Conservation (phyloP, 306 rosid species). For the Rubus parviflorus region DNA sequence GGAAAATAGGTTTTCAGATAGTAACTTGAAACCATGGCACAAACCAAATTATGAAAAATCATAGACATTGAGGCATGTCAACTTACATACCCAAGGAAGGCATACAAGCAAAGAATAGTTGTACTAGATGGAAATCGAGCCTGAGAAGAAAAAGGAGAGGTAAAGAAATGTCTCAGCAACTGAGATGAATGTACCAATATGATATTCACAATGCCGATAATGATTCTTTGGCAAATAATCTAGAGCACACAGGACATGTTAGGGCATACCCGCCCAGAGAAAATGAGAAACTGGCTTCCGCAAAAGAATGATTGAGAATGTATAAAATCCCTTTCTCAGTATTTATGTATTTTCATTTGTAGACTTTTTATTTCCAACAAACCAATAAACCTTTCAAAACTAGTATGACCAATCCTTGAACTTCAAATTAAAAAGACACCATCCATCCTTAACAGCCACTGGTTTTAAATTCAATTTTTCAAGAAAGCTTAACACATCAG, state of each 20-base stretch:
- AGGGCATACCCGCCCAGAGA: no score
- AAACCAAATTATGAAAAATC: constrained; percentile 6
- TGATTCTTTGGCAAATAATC: neutral
- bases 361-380: no score
- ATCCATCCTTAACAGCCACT: neutral
- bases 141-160: constrained; percentile 43
- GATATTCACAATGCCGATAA: neutral
- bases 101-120: constrained; percentile 76
- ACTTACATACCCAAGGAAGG: constrained; percentile 74
- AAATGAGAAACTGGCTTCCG: no score
- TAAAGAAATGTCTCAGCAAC: constrained; percentile 23
- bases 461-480: neutral
- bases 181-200: neutral
- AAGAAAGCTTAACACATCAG: neutral
- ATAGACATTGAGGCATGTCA: neutral
- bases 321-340: no score
- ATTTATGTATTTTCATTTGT: no score
- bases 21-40: neutral
- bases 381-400: neutral
- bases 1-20: constrained; percentile 28
- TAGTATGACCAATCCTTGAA: neutral
- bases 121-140: constrained; percentile 90
- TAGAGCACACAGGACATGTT: no score
- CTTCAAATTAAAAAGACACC: no score
- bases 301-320: no score